These are phyloP conservation scores for Ramichloridium luteum DNA, from an alignment of 2,329 filamentous ascomycete genomes.

Conservation along the genomic window DNA sequence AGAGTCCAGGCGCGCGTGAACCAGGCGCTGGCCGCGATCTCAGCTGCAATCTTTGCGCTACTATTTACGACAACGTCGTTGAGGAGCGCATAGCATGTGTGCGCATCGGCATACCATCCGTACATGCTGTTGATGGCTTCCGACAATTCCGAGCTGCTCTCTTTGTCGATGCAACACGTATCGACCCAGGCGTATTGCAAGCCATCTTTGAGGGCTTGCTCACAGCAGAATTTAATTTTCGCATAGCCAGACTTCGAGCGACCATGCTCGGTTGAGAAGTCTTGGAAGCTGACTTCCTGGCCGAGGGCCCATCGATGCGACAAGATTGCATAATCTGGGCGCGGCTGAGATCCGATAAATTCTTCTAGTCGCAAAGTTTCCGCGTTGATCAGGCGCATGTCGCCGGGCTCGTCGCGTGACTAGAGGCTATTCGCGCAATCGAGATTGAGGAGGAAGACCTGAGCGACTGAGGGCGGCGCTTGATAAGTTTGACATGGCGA, in stretches of 20 bases:
- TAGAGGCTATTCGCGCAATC: no score
- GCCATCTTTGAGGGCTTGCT: slow-evolving; percentile 10
- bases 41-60: no score
- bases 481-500: no score
- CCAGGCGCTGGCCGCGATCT: no score
- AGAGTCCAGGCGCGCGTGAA: slow-evolving; percentile 8
- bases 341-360: no score
- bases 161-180: slow-evolving; percentile 16
- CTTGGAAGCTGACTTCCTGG: slow-evolving; percentile 6
- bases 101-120: slow-evolving; percentile 8
- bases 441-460: no score
- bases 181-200: slow-evolving; percentile 13
- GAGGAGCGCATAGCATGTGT: slow-evolving; percentile 8
- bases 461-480: no score
- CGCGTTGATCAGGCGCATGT: no score
- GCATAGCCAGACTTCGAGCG: slow-evolving; percentile 6
- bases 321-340: slow-evolving; percentile 9
- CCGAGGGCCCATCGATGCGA: slow-evolving; percentile 9
- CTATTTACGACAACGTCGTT: no score
- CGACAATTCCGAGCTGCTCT: slow-evolving; percentile 7
- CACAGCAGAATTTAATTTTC: slow-evolving; percentile 10
- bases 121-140: slow-evolving; percentile 14
- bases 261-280: not conserved
- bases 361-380: no score
- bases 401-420: no score